Base-by-base conservation (phyloP, 2,329 filamentous ascomycete genomes). In the Samsoniella hepiali region DNA sequence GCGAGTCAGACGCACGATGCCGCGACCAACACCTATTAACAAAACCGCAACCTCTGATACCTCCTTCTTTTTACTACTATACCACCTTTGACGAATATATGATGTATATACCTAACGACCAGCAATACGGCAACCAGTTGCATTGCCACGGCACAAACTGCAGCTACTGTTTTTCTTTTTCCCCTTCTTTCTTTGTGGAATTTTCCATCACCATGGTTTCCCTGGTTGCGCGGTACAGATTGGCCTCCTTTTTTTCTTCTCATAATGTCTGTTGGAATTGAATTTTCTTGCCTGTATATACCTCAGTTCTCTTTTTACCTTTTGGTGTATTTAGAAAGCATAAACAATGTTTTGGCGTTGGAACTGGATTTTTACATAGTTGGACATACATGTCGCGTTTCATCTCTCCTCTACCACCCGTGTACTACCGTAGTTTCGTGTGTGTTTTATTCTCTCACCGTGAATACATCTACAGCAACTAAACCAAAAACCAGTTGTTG, bases 1-100 rank as follows among this genome's bases (percentile, higher is more conserved):
- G 62, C 63, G 22, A 54, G 53, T 9, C 45, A 51, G 5, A 55
- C 58, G 32, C 58, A 55, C 27, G 54, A 61, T 57, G 38, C 31
- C n/a, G 49, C 40, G 44, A 53, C 62, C 34, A 56, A n/a, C 58
- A 58, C 42, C 3, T 9, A 13, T 27, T 29, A 3, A 31, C 42
- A 8, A 15, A 51, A 34, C 17, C 31, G 2, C 31, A 2, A 51
- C 31, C 13, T n/a, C 10, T 17, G 6, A 5, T 15, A 15, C 13
- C 13, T 8, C 10, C 3, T 45, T 15, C 42, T 13, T 45, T 45
- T 6, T 10, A 22, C 11, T 10, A 11, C 6, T 38, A 10, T 9
- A 38, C 6, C 34, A 38, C 34, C 11, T 3, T 38, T 38, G 34
- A 38, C 34, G 34, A 38, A 38, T 38, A 38, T 9, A 38, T 38